These are phyloP conservation scores for Solanum corneliomulleri DNA, from an alignment of 257 asterid species.

Conservation along the genomic window DNA sequence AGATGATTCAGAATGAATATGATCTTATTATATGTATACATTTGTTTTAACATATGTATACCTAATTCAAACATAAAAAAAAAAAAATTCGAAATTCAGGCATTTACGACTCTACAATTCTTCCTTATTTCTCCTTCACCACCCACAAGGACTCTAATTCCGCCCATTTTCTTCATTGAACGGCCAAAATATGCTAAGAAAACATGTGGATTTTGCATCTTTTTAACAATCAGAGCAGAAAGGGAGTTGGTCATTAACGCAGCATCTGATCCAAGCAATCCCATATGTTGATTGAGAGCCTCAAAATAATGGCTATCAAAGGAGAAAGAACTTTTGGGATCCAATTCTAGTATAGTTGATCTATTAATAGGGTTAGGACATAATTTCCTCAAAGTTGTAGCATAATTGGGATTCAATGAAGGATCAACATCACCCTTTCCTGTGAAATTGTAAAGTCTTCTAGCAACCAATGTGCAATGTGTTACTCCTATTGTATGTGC, in stretches of 20 bases:
- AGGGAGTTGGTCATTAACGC: background rate
- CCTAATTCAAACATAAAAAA: background rate
- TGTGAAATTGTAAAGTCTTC: slow-evolving; percentile 36
- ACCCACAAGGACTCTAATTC: slow-evolving; percentile 6
- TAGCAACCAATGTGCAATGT: slow-evolving; percentile 34
- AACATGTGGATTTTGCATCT: slow-evolving; percentile 1
- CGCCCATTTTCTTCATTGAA: slow-evolving; percentile 27
- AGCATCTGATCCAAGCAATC: slow-evolving; percentile 6
- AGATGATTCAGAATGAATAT: background rate
- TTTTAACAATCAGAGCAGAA: slow-evolving; percentile 8
- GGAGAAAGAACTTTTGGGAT: slow-evolving; percentile 10
- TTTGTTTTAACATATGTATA: background rate
- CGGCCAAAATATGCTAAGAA: slow-evolving; percentile 17
- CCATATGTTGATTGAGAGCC: background rate
- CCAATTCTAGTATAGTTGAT: slow-evolving; percentile 19
- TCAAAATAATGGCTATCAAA: slow-evolving; percentile 19
- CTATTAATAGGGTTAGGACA: slow-evolving; percentile 15
- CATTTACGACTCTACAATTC: slow-evolving; percentile 11
- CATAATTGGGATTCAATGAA: slow-evolving; percentile 24
- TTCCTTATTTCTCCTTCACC: slow-evolving; percentile 22
- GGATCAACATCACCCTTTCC: slow-evolving; percentile 34
- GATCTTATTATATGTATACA: background rate
- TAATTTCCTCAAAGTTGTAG: background rate
- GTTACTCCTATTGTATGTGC: slow-evolving; percentile 44
- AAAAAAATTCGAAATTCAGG: background rate